A percentile compares a stretch with the other conserved stretches of the same genome.
phyloP scores from a whole-genome alignment of 2,329 filamentous ascomycete species.

The Colletotrichum cordylinicola region DNA sequence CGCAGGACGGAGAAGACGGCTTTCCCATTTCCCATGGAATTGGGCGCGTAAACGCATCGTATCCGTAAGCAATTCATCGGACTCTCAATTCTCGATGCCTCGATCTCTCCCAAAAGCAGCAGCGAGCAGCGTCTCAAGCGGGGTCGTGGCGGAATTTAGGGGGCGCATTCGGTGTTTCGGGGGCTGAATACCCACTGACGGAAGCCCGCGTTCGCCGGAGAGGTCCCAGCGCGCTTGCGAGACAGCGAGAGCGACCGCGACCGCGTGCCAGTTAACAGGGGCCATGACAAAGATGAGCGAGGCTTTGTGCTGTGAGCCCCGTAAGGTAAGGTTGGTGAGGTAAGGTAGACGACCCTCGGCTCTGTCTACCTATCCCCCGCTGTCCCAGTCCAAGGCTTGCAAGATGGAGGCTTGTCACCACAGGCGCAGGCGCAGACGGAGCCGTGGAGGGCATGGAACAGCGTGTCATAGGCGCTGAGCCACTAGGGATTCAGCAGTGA shows the following conservation, averaged over 20 bases:
- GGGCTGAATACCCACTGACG: not conserved
- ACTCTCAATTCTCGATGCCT: not conserved
- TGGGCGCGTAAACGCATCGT: not conserved
- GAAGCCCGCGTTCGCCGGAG: conserved; percentile 7
- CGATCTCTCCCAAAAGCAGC: not conserved
- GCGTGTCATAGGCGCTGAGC: not conserved
- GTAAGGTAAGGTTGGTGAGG: not conserved
- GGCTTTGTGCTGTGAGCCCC: not conserved
- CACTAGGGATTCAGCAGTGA: not conserved
- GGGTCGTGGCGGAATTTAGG: conserved; percentile 3
- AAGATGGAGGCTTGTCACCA: not conserved
- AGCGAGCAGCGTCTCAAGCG: not conserved
- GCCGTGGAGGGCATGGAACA: not conserved
- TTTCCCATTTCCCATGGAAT: not conserved
- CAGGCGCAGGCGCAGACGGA: not conserved
- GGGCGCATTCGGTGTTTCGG: not conserved
- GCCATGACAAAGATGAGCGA: not conserved
- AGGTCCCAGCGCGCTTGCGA: not conserved
- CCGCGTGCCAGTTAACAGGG: not conserved
- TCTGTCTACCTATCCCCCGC: not conserved
- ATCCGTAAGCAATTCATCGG: not conserved
- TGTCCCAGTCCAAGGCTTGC: not conserved
- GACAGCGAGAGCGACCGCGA: not conserved
- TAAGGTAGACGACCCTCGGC: not conserved
- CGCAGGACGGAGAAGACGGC: not conserved